phyloP scores from a whole-genome alignment of 768 basidiomycete species.

The Mycena alexandri region DNA sequence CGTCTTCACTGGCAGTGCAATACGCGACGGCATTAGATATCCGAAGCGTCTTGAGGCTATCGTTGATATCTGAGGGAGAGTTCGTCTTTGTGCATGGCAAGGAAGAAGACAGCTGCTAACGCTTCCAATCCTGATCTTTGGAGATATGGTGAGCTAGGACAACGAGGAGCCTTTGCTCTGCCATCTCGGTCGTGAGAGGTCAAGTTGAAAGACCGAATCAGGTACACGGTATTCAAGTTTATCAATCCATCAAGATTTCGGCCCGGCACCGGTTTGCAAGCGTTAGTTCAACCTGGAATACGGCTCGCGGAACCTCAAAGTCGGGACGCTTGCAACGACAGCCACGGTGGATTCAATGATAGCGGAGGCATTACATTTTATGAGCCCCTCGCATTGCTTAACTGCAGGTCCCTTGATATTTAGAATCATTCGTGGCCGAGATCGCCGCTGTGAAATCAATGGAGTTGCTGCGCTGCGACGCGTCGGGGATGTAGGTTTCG shows the following conservation, averaged over 20 bases:
- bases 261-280: too few species aligned
- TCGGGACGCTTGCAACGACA: too few species aligned
- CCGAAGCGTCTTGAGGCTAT: not conserved
- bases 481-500: slow-evolving; percentile 13
- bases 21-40: slow-evolving; percentile 8
- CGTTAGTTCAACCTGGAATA: too few species aligned
- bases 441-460: slow-evolving; percentile 28
- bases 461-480: slow-evolving; percentile 22
- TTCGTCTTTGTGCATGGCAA: not conserved
- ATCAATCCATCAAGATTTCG: too few species aligned
- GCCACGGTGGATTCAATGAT: too few species aligned
- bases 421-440: slow-evolving; percentile 23
- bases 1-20: slow-evolving; percentile 9
- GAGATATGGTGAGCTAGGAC: too few species aligned
- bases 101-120: slow-evolving; percentile 5
- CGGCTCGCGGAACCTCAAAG: too few species aligned
- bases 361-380: too few species aligned
- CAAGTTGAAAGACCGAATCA: too few species aligned
- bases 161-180: too few species aligned
- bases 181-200: too few species aligned
- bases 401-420: slow-evolving; percentile 26
- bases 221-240: too few species aligned
- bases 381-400: not conserved
- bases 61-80: slow-evolving; percentile 15
- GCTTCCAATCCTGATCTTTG: slow-evolving; percentile 8